A percentile compares a stretch with the other conserved stretches of the same genome.
phyloP scores from a whole-genome alignment of 208 protist genomes.

The Wallacemonas collosoma region DNA sequence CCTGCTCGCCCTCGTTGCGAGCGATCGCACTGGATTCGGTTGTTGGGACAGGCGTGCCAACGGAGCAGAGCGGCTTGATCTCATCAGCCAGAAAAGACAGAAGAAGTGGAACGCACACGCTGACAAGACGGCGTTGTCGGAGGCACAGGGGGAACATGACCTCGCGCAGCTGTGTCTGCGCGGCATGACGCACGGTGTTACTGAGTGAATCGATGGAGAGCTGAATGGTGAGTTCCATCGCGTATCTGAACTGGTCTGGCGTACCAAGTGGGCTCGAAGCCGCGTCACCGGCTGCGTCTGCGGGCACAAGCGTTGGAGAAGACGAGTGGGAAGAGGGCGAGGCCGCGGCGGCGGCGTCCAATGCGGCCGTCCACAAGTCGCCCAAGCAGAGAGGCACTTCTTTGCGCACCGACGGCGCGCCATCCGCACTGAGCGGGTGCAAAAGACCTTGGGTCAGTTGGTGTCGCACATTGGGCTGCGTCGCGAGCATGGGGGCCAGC shows the following conservation, averaged over 20 bases:
- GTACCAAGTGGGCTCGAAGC: constrained; percentile 5
- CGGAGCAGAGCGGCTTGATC: constrained; percentile 17
- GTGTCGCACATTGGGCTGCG: constrained; percentile 33
- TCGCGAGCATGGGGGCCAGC: constrained; percentile 36
- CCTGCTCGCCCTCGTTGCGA: too few species aligned
- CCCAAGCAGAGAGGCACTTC: constrained; percentile 57
- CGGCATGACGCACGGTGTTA: constrained; percentile 47
- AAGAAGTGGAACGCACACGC: constrained; percentile 45
- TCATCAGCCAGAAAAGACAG: constrained; percentile 60
- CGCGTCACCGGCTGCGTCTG: neutral
- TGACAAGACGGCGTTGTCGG: constrained; percentile 31
- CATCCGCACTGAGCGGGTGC: constrained; percentile 66
- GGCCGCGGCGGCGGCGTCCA: neutral
- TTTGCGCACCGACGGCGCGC: constrained; percentile 47
- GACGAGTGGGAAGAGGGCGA: neutral
- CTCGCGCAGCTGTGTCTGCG: constrained; percentile 52
- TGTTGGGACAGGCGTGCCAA: neutral
- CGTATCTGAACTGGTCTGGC: constrained; percentile 22
- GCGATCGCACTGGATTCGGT: neutral
- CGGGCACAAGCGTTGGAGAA: neutral
- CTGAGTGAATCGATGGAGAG: constrained; percentile 59
- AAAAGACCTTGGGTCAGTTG: constrained; percentile 65
- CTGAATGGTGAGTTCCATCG: constrained; percentile 55
- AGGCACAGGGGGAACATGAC: constrained; percentile 47
- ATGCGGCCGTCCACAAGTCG: constrained; percentile 43